Evolutionary conservation across 257 asterid genomes (phyloP), one percentile per base, ranked within the genome.

Genomic region (Sherardia arvensis): DNA sequence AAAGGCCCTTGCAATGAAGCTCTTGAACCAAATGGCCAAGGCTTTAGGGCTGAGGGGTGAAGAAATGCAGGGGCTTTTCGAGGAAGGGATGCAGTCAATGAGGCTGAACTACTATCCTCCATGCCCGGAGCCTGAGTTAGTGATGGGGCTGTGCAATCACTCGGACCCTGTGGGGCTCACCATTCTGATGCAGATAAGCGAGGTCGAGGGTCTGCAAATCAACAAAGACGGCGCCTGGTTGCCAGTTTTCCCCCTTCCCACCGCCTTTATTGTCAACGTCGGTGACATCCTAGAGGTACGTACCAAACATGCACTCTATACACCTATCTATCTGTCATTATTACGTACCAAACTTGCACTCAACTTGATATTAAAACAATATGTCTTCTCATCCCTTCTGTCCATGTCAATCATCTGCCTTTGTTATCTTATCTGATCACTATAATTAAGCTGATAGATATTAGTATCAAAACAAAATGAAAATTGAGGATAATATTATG

Each of bases 41-140:
- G 65, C 71, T 12, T 28, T 67, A 28, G 71, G 71, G 14, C 57
- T 67, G 65, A 40, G 22, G 14, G 7, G 0, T 12, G 71, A 67
- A 29, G 71, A 67, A 2, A 57, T 67, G 11, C 9, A 4, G 12
- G 15, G 21, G 8, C 26, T 57, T 20, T 67, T 67, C 4, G 65
- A 58, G 14, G 51, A 43, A 5, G 71, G 71, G 40, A 20, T 51
- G 55, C 71, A 74, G 61, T 78, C 77, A 2, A 54, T 78, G 57
- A 74, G 79, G 57, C 63, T 74, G 71, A 78, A 67, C 33, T 78
- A 68, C 57, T 74, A 74, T 53, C 83, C 83, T 30, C 77, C 79
- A 8, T 74, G 79, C 62, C 66, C 65, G 12, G 58, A 59, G 10
- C 75, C 79, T 20, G 75, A 78, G 53, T 53, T 54, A 23, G 82